Evolutionary conservation across 2,329 filamentous ascomycete genomes (phyloP), one percentile per base, ranked within the genome.

Genomic region (Metarhizium brunneum): DNA sequence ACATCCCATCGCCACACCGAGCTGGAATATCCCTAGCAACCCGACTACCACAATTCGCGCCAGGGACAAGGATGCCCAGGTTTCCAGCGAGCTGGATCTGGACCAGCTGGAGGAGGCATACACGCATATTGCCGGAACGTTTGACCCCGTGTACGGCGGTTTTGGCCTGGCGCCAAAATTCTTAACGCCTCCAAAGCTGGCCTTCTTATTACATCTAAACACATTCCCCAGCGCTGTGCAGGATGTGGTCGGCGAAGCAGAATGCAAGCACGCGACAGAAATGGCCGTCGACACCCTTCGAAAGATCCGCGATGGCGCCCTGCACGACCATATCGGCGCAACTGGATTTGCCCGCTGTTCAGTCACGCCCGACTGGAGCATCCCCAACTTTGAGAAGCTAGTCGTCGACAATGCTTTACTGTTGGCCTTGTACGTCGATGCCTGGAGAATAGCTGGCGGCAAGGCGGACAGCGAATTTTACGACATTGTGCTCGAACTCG

Each of bases 371-470:
- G 89, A 97, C 71, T 99, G 94, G 94, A 89, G 87, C 59, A 76
- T 97, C 50, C 94, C 94, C 11, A 92, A 96, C 68, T 99, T 97
- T 64, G 94, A 99, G 74, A 97, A 97, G 75, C 91, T 97, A 81
- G 81, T 96, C 10, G 91, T 90, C 54, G 94, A 97, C 66, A 95
- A 99, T 65, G 86, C 89, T 0, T 86, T 96, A 62, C 78, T 97
- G 1, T 74, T 99, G 2, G 81, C 86, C 29, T 78, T 94, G 6
- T 97, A 94, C 64, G 78, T 95, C 6, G 91, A 96, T 64, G 92
- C 89, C 0, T 97, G 92, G 77, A 78, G 90, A 14, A 72, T 85
- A 13, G 68, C 64, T 29, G 69, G 71, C 29, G 71, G 65, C 13
- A 60, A 80, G 0, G 78, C 80, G 52, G 79, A 86, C 11, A 78